Base-by-base conservation (phyloP, 2,329 filamentous ascomycete species). In the Curvularia spicifera region DNA sequence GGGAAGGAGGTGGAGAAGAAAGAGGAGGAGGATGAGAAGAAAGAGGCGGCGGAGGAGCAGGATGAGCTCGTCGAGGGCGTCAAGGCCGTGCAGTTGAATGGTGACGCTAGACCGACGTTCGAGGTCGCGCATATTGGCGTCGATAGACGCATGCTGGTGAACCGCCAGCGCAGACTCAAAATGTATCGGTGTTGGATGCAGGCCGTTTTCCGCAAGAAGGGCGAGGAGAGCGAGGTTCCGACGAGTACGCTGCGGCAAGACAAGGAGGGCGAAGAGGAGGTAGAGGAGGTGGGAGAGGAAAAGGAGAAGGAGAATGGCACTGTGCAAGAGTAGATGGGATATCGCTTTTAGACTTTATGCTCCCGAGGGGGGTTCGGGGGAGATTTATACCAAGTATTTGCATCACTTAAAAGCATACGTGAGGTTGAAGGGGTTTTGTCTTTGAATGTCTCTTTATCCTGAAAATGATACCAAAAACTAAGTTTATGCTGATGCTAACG, bases 181-280 rank as follows among this genome's bases (percentile, higher is more conserved):
- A 99, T 99, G 95, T 98, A 98, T 78, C 87, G 95, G 60, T 98
- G 94, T 81, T 99, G 95, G 93, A 86, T 96, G 75, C 91, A 96
- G 78, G 91, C 90, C 29, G 86, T 87, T 4, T 96, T 95, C 76
- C 86, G 83, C 70, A 94, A 93, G 79, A 45, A 45, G 5, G 73
- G 74, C 0, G 33, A 61, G 42, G 64, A 69, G 57, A 76, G 71
- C 44, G 51, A 67, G 31, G 67, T 76, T 2, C 66, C 73, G 1
- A 76, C 72, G 9, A 76, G 73, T 58, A 75, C 74, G 22, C 43
- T 76, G 52, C 57, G 72, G 63, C 66, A 71, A 50, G 73, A 73
- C 6, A 68, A 67, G 33, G 55, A 61, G 18, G 57, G 46, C 20
- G 54, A 48, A 10, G 56, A 57, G 3, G 59, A 43, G 12, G 63